Evolutionary conservation across 805 yeast genomes (phyloP), one percentile per base, ranked within the genome.

Genomic region (Candida oleophila): DNA sequence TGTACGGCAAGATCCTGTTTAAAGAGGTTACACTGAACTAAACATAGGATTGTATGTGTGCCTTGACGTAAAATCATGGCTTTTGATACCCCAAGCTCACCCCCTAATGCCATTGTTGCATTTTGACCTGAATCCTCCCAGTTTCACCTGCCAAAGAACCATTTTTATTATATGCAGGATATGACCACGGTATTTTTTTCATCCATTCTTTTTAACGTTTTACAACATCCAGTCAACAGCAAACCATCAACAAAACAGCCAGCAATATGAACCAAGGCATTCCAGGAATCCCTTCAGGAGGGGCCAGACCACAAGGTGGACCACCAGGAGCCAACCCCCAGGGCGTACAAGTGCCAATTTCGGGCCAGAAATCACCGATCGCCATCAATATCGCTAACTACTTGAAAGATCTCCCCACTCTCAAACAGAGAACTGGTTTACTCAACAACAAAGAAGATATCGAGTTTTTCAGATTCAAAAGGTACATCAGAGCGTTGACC

Each of bases 381-480:
- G 84, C 91, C 0, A 52, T 83, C 41, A 85, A 85, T 15, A 68
- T 92, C 39, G 96, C 96, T 35, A 76, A 78, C 44, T 86, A 74
- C 51, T 71, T 91, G 51, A 82, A 92, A 49, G 79, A 81, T 55
- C 78, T 87, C 64, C 61, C 71, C 30, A 65, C 69, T n/a, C 73
- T 92, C 52, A 94, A 92, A 60, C 87, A 85, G 65, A 81, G 99
- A 57, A 78, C 80, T 50, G 97, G 97, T 12, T 64, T 84, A n/a
- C 71, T 84, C 45, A 83, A 85, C 56, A 83, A 85, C 46, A 79
- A 79, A 51, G 68, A 61, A n/a, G 82, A 82, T 41, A 77, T 81
- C 32, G 96, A 89, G 49, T 90, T 94, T 65, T 94, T 92, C 77
- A 77, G 96, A 54, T 86, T 76, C 64, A 92, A 92, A 65, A 80